Evolutionary conservation across 371 early-diverging fungal genomes (phyloP).

Genomic region (Amoeboradix gromovi): DNA sequence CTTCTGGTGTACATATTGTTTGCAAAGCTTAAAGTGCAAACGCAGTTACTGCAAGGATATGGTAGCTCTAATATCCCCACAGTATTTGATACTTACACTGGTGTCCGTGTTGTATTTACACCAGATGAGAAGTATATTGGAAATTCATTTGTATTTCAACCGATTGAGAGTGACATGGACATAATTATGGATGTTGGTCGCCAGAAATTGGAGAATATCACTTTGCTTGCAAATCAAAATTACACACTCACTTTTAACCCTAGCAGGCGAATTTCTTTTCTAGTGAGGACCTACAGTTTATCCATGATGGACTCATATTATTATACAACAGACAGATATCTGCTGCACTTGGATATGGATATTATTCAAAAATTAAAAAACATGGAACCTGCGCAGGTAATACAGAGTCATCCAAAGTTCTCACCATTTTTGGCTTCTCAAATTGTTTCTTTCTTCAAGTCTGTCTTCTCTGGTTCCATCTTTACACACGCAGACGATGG

Average conservation of each 20-base stretch:
- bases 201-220: not conserved
- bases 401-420: not conserved
- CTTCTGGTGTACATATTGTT: not conserved
- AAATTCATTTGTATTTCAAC: not conserved
- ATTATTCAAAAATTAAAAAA: not conserved
- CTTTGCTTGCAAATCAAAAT: not conserved
- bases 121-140: not conserved
- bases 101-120: not conserved
- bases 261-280: not conserved
- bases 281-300: not conserved
- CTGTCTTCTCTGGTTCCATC: not conserved
- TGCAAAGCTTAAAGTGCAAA: not conserved
- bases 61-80: not conserved
- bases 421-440: not conserved
- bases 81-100: not conserved
- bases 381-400: not conserved
- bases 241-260: not conserved
- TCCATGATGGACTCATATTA: not conserved
- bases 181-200: not conserved
- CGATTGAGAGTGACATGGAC: not conserved
- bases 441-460: not conserved
- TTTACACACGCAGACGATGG: not conserved
- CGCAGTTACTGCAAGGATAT: not conserved
- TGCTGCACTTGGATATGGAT: slow-evolving; percentile 1
- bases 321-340: not conserved